Evolutionary conservation across 2,329 filamentous ascomycete genomes (phyloP).

Genomic region (Phaeoacremonium minimum): DNA sequence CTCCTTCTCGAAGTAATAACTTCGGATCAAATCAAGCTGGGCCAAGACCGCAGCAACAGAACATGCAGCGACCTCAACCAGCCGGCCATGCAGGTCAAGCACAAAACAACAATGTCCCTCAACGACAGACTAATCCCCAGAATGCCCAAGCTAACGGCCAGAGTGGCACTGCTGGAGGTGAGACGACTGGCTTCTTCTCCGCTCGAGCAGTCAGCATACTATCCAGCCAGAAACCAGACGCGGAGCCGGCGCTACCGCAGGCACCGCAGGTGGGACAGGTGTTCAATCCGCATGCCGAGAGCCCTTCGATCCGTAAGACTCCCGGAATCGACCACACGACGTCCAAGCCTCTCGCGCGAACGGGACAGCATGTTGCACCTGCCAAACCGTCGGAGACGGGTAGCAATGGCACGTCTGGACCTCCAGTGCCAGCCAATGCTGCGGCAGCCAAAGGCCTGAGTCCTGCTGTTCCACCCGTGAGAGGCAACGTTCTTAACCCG

Average conservation of each 20-base stretch:
- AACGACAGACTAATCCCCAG: conserved; percentile 14
- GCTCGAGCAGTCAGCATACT: conserved; percentile 59
- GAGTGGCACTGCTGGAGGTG: conserved; percentile 21
- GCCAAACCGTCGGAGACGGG: conserved; percentile 18
- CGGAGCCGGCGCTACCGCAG: conserved; percentile 32
- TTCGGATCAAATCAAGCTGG: conserved; percentile 8
- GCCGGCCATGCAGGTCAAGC: not conserved
- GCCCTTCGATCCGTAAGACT: conserved; percentile 84
- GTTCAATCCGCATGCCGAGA: conserved; percentile 73
- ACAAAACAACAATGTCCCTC: conserved; percentile 14
- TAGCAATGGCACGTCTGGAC: conserved; percentile 4
- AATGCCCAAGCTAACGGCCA: conserved; percentile 9
- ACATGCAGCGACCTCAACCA: conserved; percentile 15
- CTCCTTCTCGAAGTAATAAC: conserved; percentile 17
- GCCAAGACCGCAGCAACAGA: conserved; percentile 11
- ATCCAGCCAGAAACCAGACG: conserved; percentile 36
- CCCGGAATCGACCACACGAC: conserved; percentile 78
- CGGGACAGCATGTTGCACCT: conserved; percentile 47
- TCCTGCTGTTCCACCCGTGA: conserved; percentile 6
- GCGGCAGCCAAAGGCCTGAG: not conserved
- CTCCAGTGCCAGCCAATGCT: not conserved
- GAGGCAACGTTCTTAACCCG: conserved; percentile 45
- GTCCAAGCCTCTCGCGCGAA: conserved; percentile 66
- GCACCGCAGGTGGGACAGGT: conserved; percentile 42
- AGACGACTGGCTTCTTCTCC: conserved; percentile 63